Percentiles rank a stretch among this genome's conserved stretches.
These are phyloP conservation scores for Cyclotella choctawhatcheeana DNA, from an alignment of 108 stramenopile genomes.

Conservation along the genomic window DNA sequence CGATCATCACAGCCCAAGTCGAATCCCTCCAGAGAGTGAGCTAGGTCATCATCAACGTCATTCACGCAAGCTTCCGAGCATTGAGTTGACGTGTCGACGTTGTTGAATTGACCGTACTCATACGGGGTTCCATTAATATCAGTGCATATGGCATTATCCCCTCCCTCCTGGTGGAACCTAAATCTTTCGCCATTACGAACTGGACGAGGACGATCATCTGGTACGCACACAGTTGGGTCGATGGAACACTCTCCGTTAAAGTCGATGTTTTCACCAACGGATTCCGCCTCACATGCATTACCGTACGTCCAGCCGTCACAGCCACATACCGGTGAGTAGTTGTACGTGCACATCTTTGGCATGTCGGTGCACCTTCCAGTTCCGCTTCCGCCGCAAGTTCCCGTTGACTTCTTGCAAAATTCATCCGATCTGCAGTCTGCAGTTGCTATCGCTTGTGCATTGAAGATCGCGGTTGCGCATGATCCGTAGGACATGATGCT, in stretches of 20 bases:
- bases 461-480: not conserved
- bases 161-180: conserved; percentile 3
- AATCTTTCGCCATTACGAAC: conserved; percentile 14
- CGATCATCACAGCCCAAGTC: conserved; percentile 7
- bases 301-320: conserved; percentile 16
- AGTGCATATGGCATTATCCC: not conserved
- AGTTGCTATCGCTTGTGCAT: not conserved
- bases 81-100: not conserved
- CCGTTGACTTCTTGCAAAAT: conserved; percentile 1
- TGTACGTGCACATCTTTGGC: not conserved
- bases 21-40: conserved; percentile 2
- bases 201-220: conserved; percentile 17
- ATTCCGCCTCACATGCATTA: conserved; percentile 4
- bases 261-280: conserved; percentile 10
- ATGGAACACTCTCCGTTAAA: not conserved
- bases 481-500: not conserved
- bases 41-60: conserved; percentile 1
- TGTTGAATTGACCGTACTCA: conserved; percentile 20
- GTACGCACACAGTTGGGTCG: not conserved
- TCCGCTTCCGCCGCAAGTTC: conserved; percentile 3
- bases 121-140: conserved; percentile 11
- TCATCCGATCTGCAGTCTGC: not conserved
- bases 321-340: conserved; percentile 14
- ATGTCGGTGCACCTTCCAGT: conserved; percentile 6
- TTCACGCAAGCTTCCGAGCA: conserved; percentile 15